Evolutionary conservation across 2,329 filamentous ascomycete species (phyloP).

Genomic region (Penicillium polonicum): DNA sequence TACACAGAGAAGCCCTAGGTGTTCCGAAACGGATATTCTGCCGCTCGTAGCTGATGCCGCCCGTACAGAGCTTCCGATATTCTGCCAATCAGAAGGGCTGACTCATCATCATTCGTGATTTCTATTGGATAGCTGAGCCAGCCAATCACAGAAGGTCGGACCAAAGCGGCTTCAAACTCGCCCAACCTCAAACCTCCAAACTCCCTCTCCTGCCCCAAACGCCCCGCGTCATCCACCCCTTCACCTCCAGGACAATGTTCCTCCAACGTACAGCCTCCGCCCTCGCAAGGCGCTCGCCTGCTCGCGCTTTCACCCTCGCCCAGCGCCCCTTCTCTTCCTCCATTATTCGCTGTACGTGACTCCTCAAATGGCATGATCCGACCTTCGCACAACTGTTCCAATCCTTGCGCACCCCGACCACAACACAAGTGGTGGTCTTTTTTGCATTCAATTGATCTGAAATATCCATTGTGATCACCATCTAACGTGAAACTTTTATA

Average conservation of each 20-base stretch:
- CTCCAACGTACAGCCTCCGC: constrained; percentile 48
- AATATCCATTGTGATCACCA: neutral
- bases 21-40: constrained; percentile 14
- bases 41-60: constrained; percentile 8
- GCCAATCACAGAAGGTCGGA: constrained; percentile 30
- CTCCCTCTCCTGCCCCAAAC: constrained; percentile 31
- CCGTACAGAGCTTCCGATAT: constrained; percentile 1
- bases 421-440: constrained; percentile 28
- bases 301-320: constrained; percentile 40
- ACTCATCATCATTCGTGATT: constrained; percentile 12
- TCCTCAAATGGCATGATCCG: constrained; percentile 24
- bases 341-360: constrained; percentile 47
- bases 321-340: constrained; percentile 48
- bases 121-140: constrained; percentile 9
- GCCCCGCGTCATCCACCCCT: constrained; percentile 25
- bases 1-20: constrained; percentile 20
- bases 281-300: constrained; percentile 47
- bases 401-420: constrained; percentile 13
- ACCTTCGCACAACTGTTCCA: constrained; percentile 25
- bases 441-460: neutral
- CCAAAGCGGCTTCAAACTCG: constrained; percentile 43
- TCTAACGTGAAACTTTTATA: constrained; percentile 31
- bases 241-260: constrained; percentile 45
- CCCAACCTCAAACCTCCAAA: constrained; percentile 37
- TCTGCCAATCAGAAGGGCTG: constrained; percentile 18